Evolutionary conservation across 768 basidiomycete genomes (phyloP).

Genomic region (Xerocomellus amylosporus): DNA sequence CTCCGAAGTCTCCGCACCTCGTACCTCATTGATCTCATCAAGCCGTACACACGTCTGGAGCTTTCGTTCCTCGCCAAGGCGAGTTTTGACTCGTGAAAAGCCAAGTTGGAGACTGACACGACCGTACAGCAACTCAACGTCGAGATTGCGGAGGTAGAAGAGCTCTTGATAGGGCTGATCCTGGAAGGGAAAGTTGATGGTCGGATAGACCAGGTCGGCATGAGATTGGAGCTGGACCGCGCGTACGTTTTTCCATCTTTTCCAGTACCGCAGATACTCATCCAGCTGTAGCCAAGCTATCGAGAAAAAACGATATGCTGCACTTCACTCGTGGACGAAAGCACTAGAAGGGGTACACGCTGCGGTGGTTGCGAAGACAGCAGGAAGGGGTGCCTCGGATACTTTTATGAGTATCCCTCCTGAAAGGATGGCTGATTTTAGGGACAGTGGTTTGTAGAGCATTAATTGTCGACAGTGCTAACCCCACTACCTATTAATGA

Average conservation of each 20-base stretch:
- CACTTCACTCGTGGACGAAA: slow-evolving; percentile 78
- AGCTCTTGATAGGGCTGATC: slow-evolving; percentile 89
- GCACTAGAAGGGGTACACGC: slow-evolving; percentile 75
- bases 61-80: slow-evolving; percentile 92
- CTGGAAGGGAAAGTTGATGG: slow-evolving; percentile 97
- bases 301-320: slow-evolving; percentile 82
- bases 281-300: slow-evolving; percentile 67
- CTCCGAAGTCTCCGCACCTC: slow-evolving; percentile 91
- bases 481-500: slow-evolving; percentile 2
- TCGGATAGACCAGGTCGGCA: slow-evolving; percentile 93
- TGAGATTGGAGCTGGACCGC: slow-evolving; percentile 86
- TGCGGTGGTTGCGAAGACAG: slow-evolving; percentile 74
- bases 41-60: slow-evolving; percentile 94
- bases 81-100: slow-evolving; percentile 12
- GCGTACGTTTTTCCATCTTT: slow-evolving; percentile 46
- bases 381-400: slow-evolving; percentile 33
- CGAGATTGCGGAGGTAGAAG: slow-evolving; percentile 88
- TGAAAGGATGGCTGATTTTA: slow-evolving; percentile 32
- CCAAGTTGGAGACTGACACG: background rate
- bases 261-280: background rate
- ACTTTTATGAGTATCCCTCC: slow-evolving; percentile 35
- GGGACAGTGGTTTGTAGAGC: slow-evolving; percentile 20
- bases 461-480: slow-evolving; percentile 1
- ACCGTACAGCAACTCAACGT: slow-evolving; percentile 85
- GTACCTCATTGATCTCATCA: slow-evolving; percentile 96